Evolutionary conservation across 148 eudicot genomes (phyloP).

Genomic region (Diospyros kaki): DNA sequence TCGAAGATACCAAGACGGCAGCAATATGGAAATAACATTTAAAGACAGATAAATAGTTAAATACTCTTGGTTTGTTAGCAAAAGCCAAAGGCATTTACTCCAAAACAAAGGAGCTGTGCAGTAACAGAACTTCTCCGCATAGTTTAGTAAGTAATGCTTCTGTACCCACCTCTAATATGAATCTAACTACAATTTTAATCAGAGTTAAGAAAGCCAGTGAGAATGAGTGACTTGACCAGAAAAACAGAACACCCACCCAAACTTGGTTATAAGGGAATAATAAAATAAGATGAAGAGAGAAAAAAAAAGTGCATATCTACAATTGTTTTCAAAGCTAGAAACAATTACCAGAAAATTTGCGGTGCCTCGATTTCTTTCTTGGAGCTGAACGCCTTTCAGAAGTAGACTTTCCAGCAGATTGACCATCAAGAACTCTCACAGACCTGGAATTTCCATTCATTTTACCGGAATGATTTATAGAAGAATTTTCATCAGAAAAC

Average conservation of each 20-base stretch:
- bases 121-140: no score
- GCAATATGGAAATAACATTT: not conserved
- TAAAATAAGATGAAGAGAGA: not conserved
- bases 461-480: constrained; percentile 31
- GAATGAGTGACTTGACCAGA: not conserved
- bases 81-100: not conserved
- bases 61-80: not conserved
- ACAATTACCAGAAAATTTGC: constrained; percentile 52
- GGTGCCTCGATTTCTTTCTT: constrained; percentile 62
- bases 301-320: not conserved
- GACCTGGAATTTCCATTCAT: constrained; percentile 26
- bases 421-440: constrained; percentile 31
- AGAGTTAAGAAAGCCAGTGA: not conserved
- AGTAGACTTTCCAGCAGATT: constrained; percentile 33
- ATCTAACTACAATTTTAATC: not conserved
- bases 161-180: not conserved
- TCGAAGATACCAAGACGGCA: not conserved
- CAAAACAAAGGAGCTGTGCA: not conserved
- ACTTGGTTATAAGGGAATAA: constrained; percentile 1
- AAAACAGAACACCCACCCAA: not conserved
- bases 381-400: constrained; percentile 38
- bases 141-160: not conserved
- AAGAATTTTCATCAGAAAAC: constrained; percentile 27
- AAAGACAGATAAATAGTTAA: not conserved
- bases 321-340: not conserved